Evolutionary conservation across 108 stramenopile species (phyloP), one percentile per base, ranked within the genome.

Genomic region (Ochromonas danica): DNA sequence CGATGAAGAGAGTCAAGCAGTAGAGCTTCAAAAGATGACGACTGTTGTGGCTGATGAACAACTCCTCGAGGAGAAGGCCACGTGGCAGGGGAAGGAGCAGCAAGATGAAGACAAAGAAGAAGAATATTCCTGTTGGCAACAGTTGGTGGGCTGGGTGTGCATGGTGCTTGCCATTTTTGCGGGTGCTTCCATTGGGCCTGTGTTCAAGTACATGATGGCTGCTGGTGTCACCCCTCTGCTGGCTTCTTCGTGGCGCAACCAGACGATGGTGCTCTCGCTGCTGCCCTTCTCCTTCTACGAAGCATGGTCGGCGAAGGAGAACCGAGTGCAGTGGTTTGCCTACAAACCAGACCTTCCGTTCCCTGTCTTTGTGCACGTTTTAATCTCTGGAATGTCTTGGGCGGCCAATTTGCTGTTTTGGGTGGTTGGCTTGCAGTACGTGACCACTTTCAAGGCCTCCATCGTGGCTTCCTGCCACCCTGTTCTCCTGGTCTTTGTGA

Each of bases 111-210:
- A n/a, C n/a, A n/a, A n/a, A n/a, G n/a, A n/a, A n/a, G n/a, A n/a
- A n/a, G n/a, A n/a, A n/a, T n/a, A n/a, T n/a, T n/a, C n/a, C n/a
- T n/a, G n/a, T n/a, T n/a, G n/a, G n/a, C n/a, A n/a, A n/a, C n/a
- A n/a, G n/a, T n/a, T n/a, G n/a, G n/a, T 75, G 6, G 72, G 10
- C 6, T 75, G 72, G 72, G 17, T 42, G 28, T 75, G 10, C 36
- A 36, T 75, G 31, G 28, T 42, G 10, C 6, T 75, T 3, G 72
- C 72, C 10, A 75, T 75, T n/a, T 28, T 75, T 3, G 36, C 40
- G 14, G 72, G 72, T 6, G 72, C 72, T 3, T 75, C 51, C 14
- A 75, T 75, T 10, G 72, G 72, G 10, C 72, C 72, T 38, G 31
- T 36, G 10, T 75, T 75, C 51, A 75, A 75, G 40, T 75, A 75